A percentile compares a stretch with the other conserved stretches of the same genome.
Evolutionary conservation across 352 stramenopile genomes (phyloP).

Genomic region (Nothophytophthora sp.): DNA sequence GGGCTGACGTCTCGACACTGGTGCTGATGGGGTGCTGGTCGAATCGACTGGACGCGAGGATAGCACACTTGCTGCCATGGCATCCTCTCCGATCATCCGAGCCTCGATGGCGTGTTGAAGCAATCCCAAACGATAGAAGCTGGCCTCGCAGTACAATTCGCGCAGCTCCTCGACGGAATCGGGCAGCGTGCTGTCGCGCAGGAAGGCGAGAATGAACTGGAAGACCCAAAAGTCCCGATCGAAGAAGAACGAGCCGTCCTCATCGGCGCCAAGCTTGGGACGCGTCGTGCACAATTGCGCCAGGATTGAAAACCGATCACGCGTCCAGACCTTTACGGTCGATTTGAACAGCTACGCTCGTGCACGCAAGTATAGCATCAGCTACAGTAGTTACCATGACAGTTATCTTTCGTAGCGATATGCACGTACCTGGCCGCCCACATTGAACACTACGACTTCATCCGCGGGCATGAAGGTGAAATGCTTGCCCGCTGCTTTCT

Average conservation of each 20-base stretch:
- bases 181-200: constrained; percentile 64
- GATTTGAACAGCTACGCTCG: constrained; percentile 68
- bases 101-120: constrained; percentile 77
- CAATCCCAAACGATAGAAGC: constrained; percentile 73
- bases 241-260: constrained; percentile 69
- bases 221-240: constrained; percentile 78
- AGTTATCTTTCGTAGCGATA: neutral
- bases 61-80: constrained; percentile 32
- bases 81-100: constrained; percentile 68
- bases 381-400: neutral
- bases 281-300: constrained; percentile 73
- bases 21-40: neutral
- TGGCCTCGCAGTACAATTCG: constrained; percentile 80
- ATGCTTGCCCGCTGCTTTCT: constrained; percentile 48
- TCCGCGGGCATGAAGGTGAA: constrained; percentile 59
- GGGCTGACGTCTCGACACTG: neutral
- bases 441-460: constrained; percentile 67
- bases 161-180: constrained; percentile 57
- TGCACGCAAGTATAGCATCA: neutral
- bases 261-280: constrained; percentile 51
- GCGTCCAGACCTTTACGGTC: constrained; percentile 71
- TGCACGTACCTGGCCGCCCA: constrained; percentile 51
- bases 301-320: constrained; percentile 81
- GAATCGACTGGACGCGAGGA: neutral
- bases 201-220: constrained; percentile 67